A percentile compares a stretch with the other conserved stretches of the same genome.
Conservation (phyloP, 257 asterid species). For the Agastache rugosa region DNA sequence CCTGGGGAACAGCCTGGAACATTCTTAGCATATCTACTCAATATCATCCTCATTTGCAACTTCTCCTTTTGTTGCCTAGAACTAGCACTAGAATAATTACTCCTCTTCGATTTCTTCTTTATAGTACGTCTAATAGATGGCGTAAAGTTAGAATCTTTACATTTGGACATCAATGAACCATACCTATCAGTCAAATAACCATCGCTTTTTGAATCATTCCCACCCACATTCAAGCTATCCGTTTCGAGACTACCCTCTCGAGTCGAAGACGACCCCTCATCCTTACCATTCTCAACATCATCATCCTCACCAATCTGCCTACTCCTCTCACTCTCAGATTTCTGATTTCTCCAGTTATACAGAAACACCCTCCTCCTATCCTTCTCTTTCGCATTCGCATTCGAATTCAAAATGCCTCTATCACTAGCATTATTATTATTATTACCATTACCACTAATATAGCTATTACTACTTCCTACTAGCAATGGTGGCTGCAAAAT, state of each 20-base stretch:
- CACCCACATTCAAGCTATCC: conserved; percentile 67
- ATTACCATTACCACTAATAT: conserved; percentile 39
- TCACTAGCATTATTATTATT: conserved; percentile 36
- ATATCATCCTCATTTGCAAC: conserved; percentile 51
- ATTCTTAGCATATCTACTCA: conserved; percentile 51
- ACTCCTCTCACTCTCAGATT: conserved; percentile 75
- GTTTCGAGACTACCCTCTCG: conserved; percentile 58
- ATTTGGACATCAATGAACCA: conserved; percentile 59
- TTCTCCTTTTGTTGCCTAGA: conserved; percentile 57
- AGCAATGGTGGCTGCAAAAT: conserved; percentile 28
- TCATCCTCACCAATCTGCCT: conserved; percentile 59
- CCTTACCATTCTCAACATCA: conserved; percentile 51
- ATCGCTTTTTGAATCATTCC: conserved; percentile 86
- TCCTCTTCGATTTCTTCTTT: conserved; percentile 70
- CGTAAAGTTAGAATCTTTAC: conserved; percentile 65
- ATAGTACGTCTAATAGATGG: conserved; percentile 67
- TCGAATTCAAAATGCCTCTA: conserved; percentile 46
- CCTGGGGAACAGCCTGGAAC: conserved; percentile 46
- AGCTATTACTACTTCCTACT: conserved; percentile 30
- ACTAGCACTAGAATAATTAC: conserved; percentile 42
- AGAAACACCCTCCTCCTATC: conserved; percentile 71
- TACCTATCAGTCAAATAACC: conserved; percentile 63
- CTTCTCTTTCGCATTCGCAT: conserved; percentile 51
- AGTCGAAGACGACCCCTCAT: conserved; percentile 58
- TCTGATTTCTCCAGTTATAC: conserved; percentile 89